Base-by-base conservation (phyloP, 768 basidiomycete genomes). In the Clavulina sp. region DNA sequence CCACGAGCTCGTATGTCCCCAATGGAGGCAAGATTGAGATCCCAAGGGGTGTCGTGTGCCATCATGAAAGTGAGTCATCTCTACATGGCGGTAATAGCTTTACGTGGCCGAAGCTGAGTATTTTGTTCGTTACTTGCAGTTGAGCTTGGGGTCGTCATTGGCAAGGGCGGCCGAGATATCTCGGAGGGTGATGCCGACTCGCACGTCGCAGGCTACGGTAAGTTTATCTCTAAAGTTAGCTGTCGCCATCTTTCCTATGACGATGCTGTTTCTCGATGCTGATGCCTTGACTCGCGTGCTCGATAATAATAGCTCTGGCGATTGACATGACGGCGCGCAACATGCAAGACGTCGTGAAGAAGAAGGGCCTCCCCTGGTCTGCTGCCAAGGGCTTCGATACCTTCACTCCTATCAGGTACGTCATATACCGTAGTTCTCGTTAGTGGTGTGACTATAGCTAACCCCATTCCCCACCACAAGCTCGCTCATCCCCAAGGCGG, bases 311-410 rank as follows among this genome's bases (percentile, higher is more conserved):
- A 95, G 91, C 89, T 46, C 69, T 97, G 55, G 88, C 88, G 3
- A 83, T 96, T 50, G 93, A 97, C 62, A 84, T 96, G 81, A 97
- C 95, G 1, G 95, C 83, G 4, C 76, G 95, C 13, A 97, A 97
- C 67, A 68, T 96, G 61, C 95, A 99, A 64, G 84, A 95, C 51
- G 78, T 78, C 46, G 86, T 86, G 47, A 93, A 93, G 69, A 84
- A 82, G 60, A 80, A 78, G 48, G 88, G 95, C 6, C 73, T 97
- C n/a, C 95, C 95, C 1, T 99, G 95, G 95, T 79, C 81, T n/a
- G 74, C 91, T 7, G 86, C 81, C 2, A 97, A 99, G 65, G 93
- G 93, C 1, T 95, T 96, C 58, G 93, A 99, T 64, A 92, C 89
- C 0, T 97, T 92, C 68, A 88, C 85, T 3, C 91, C 91, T 2